Conservation (phyloP, 306 rosid genomes). For the Cicer chorassanicum region DNA sequence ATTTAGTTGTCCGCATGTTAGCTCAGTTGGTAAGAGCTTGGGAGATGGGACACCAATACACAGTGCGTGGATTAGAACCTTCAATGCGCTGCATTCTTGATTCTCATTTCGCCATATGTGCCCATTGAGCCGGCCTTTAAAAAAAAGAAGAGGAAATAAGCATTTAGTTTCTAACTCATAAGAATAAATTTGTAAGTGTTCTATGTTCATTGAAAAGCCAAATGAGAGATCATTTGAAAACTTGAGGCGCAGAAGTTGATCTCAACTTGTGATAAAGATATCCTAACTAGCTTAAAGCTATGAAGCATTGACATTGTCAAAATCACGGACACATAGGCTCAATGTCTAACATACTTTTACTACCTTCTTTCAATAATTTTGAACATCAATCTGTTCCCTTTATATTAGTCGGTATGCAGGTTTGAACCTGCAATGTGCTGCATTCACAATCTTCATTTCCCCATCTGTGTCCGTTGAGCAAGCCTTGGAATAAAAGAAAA, state of each 20-base stretch:
- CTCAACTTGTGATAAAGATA: slow-evolving; percentile 4
- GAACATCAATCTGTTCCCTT: not conserved
- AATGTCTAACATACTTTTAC: not conserved
- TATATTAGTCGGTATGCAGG: not conserved
- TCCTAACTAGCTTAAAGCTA: not conserved
- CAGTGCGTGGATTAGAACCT: not conserved
- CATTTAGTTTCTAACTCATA: not conserved
- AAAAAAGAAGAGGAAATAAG: not conserved
- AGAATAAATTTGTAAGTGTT: not conserved
- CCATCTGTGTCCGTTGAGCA: not conserved
- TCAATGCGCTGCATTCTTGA: not conserved
- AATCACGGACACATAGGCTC: no score
- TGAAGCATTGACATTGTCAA: no score
- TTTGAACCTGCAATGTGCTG: not conserved
- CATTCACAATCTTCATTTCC: not conserved
- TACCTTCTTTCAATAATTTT: not conserved
- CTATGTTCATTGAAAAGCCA: not conserved
- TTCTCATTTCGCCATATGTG: not conserved
- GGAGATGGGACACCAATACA: not conserved
- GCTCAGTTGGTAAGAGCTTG: not conserved
- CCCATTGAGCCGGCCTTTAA: not conserved
- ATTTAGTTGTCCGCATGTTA: not conserved
- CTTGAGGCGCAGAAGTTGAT: not conserved
- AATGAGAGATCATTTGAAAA: not conserved
- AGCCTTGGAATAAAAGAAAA: not conserved